These are phyloP conservation scores for Corylus americana DNA, from an alignment of 306 rosid species.

Conservation along the genomic window DNA sequence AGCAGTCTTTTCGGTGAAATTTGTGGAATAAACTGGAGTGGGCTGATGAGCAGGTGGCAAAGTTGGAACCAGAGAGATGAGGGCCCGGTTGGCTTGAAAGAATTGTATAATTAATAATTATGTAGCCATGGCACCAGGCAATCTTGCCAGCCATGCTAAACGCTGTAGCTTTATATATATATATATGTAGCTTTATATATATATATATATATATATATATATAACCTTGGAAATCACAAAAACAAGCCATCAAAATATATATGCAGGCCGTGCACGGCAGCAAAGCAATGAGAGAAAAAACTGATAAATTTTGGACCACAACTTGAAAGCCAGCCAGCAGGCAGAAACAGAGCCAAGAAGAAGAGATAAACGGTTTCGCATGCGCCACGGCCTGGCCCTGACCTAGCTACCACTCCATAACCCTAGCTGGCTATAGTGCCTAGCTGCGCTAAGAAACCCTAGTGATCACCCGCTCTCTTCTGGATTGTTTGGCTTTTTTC, in stretches of 20 bases:
- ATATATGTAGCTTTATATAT: background rate
- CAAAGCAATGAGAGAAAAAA: background rate
- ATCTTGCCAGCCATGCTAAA: background rate
- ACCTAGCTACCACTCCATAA: constrained; percentile 13
- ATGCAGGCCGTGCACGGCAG: background rate
- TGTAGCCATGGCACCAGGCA: no score
- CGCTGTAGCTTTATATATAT: background rate
- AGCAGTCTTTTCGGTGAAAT: no score
- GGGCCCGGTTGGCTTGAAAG: no score
- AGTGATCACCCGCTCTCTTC: background rate
- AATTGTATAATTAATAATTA: no score
- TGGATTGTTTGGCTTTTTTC: constrained; percentile 15
- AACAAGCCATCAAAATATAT: background rate
- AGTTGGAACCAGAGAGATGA: no score
- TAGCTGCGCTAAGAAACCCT: background rate
- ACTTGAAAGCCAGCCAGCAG: background rate
- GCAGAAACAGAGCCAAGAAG: constrained; percentile 9
- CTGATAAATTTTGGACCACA: constrained; percentile 21
- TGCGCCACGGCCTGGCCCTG: constrained; percentile 20
- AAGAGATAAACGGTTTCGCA: constrained; percentile 23
- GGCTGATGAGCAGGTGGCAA: no score
- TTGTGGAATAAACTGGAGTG: no score
- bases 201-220: no score
- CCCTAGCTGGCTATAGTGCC: background rate
- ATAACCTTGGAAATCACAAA: constrained; percentile 6